phyloP scores from a whole-genome alignment of 1,139 yeast species.

The Arxiozyma heterogenica region DNA sequence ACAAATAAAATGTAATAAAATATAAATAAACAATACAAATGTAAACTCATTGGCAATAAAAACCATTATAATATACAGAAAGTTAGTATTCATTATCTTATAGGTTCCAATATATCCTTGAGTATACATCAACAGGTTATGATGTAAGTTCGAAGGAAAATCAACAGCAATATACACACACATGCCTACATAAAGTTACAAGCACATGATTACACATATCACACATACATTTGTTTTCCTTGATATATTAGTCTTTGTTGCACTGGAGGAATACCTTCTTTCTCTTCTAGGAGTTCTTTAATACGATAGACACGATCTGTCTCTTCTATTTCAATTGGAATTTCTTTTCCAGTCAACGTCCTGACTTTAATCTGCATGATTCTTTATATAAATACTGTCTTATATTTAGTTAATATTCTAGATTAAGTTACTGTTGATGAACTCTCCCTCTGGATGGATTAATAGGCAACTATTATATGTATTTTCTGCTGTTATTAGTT shows the following conservation, averaged over 20 bases:
- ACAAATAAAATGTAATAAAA: not conserved
- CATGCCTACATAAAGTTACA: not conserved
- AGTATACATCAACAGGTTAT: not conserved
- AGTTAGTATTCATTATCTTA: not conserved
- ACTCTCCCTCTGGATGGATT: not conserved
- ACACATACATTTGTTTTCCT: constrained; percentile 75
- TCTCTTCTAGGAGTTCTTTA: constrained; percentile 90
- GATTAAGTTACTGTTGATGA: not conserved
- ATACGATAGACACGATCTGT: constrained; percentile 65
- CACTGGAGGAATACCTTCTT: constrained; percentile 95
- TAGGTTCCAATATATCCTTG: not conserved
- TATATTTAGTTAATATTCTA: no score
- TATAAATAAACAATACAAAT: not conserved
- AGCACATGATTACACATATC: not conserved
- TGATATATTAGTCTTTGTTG: constrained; percentile 87
- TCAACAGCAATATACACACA: not conserved
- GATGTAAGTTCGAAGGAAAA: not conserved
- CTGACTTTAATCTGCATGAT: constrained; percentile 29
- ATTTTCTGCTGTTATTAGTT: no score
- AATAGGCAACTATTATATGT: no score
- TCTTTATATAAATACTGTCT: not conserved
- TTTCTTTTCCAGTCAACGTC: constrained; percentile 73
- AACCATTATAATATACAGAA: not conserved
- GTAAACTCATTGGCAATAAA: constrained; percentile 5
- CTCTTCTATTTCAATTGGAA: constrained; percentile 71